Conservation (phyloP, 495 filamentous ascomycete genomes). For the Hyaloscypha finlandica region DNA sequence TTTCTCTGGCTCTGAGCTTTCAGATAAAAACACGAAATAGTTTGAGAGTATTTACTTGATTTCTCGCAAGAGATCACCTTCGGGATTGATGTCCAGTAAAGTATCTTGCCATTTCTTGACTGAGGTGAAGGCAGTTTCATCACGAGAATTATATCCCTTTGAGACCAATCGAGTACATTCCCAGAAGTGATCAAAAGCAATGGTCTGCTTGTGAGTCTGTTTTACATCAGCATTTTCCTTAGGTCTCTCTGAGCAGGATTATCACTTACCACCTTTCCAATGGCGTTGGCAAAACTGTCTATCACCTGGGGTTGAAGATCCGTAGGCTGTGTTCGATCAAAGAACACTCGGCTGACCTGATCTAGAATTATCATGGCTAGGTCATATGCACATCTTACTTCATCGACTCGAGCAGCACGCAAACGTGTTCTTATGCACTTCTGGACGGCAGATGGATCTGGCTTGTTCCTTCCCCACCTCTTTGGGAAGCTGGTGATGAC, state of each 20-base stretch:
- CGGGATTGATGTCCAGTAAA: constrained; percentile 65
- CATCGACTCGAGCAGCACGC: constrained; percentile 43
- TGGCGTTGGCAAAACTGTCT: constrained; percentile 67
- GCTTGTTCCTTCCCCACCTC: constrained; percentile 67
- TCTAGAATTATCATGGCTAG: constrained; percentile 65
- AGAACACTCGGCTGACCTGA: constrained; percentile 63
- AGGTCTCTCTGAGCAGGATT: neutral
- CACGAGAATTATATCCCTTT: constrained; percentile 39
- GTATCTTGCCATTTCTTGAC: constrained; percentile 41
- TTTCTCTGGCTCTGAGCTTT: too few species aligned
- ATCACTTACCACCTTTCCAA: constrained; percentile 48
- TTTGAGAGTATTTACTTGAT: constrained; percentile 42
- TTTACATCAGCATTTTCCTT: neutral
- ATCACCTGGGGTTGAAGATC: constrained; percentile 65
- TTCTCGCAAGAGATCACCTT: constrained; percentile 64
- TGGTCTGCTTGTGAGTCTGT: constrained; percentile 37
- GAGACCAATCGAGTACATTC: constrained; percentile 30
- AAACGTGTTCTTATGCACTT: constrained; percentile 51
- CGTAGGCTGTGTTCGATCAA: constrained; percentile 55
- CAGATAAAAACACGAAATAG: too few species aligned
- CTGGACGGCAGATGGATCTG: constrained; percentile 64
- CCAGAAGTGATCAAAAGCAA: constrained; percentile 35
- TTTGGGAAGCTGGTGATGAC: constrained; percentile 71
- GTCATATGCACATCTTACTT: constrained; percentile 67
- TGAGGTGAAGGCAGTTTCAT: constrained; percentile 35